These are phyloP conservation scores for Gossypium davidsonii DNA, from an alignment of 441 rosid species.

Conservation along the genomic window DNA sequence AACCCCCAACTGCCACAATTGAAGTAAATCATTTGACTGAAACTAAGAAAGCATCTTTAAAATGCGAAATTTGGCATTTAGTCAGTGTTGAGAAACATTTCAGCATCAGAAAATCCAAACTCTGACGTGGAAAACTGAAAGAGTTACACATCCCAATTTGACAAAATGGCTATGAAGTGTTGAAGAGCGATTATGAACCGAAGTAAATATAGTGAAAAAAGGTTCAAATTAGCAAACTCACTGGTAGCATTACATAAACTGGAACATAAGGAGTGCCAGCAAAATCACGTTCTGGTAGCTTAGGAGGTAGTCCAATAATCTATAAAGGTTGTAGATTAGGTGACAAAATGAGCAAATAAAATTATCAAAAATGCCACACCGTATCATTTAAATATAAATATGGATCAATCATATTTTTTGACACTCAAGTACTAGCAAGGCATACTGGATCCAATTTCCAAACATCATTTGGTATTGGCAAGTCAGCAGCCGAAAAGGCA, in stretches of 20 bases:
- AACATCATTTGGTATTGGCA: background rate
- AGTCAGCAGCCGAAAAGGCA: slow-evolving; percentile 4
- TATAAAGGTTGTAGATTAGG: slow-evolving; percentile 24
- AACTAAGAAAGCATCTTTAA: slow-evolving; percentile 4
- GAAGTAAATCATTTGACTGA: slow-evolving; percentile 13
- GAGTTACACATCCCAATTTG: background rate
- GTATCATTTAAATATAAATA: background rate
- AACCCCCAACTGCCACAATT: slow-evolving; percentile 69
- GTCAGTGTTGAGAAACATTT: background rate
- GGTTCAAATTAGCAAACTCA: slow-evolving; percentile 32
- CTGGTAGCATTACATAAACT: slow-evolving; percentile 93
- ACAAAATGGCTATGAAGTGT: slow-evolving; percentile 3
- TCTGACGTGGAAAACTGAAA: background rate
- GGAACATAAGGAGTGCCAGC: slow-evolving; percentile 74
- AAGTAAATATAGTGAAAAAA: background rate
- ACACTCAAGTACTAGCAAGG: background rate
- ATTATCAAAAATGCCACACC: background rate
- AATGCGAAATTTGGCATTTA: background rate
- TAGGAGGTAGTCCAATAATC: slow-evolving; percentile 50
- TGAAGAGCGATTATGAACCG: background rate
- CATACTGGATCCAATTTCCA: background rate
- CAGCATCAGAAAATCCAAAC: slow-evolving; percentile 9
- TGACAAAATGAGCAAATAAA: slow-evolving; percentile 14
- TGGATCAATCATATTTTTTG: slow-evolving; percentile 7
- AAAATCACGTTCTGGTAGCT: slow-evolving; percentile 69